Evolutionary conservation across 176 grass and related monocot species (phyloP).

Genomic region (Ananas comosus): DNA sequence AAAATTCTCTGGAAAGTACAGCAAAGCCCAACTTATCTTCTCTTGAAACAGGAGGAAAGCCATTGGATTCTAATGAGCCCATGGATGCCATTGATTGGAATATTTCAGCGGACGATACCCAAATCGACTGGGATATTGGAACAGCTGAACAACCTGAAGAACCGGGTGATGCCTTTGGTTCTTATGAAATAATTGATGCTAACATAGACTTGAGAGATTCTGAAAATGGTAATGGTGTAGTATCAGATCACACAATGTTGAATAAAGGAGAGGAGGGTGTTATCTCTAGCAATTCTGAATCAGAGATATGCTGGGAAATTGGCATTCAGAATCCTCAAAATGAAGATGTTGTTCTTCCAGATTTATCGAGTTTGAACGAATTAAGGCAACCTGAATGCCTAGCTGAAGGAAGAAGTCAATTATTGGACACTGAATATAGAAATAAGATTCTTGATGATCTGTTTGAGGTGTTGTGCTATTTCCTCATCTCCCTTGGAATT

Average conservation of each 20-base stretch:
- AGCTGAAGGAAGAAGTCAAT: slow-evolving; percentile 62
- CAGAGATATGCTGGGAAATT: slow-evolving; percentile 75
- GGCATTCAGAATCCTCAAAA: slow-evolving; percentile 41
- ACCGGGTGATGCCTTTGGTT: slow-evolving; percentile 47
- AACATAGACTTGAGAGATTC: slow-evolving; percentile 48
- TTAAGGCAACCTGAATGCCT: slow-evolving; percentile 17
- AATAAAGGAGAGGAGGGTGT: slow-evolving; percentile 25
- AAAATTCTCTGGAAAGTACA: slow-evolving; percentile 41
- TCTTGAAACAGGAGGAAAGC: slow-evolving; percentile 18
- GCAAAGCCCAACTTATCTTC: slow-evolving; percentile 23
- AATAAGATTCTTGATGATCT: slow-evolving; percentile 91
- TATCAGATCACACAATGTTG: slow-evolving; percentile 26
- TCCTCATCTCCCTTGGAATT: background rate
- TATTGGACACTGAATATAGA: slow-evolving; percentile 82
- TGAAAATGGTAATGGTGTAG: slow-evolving; percentile 35
- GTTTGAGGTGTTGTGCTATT: slow-evolving; percentile 56
- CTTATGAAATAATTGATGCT: slow-evolving; percentile 76
- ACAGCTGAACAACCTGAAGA: slow-evolving; percentile 63
- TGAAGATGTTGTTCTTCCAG: slow-evolving; percentile 25
- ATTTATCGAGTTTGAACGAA: slow-evolving; percentile 28
- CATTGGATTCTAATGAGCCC: slow-evolving; percentile 26
- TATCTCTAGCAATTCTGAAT: slow-evolving; percentile 25
- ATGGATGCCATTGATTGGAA: slow-evolving; percentile 84
- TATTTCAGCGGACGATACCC: slow-evolving; percentile 65
- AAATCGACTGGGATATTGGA: slow-evolving; percentile 91